Evolutionary conservation across 257 asterid genomes (phyloP).

Genomic region (Salvia miltiorrhiza): DNA sequence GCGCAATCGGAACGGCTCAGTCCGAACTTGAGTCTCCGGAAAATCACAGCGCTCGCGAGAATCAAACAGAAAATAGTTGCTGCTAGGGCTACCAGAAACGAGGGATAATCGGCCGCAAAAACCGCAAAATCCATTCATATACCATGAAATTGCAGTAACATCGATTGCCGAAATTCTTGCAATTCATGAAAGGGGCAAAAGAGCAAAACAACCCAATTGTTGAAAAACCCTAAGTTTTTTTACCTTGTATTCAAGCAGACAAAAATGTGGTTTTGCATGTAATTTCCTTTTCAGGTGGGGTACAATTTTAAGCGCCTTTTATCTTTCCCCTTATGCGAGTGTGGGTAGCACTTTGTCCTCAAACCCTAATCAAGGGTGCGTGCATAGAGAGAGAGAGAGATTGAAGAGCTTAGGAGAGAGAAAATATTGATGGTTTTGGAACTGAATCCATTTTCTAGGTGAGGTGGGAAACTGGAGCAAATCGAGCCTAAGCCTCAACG

Average conservation of each 20-base stretch:
- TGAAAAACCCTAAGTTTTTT: conserved; percentile 25
- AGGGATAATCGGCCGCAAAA: conserved; percentile 31
- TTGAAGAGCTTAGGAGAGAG: conserved; percentile 21
- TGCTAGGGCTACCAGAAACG: conserved; percentile 39
- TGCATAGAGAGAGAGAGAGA: not conserved
- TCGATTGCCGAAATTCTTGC: conserved; percentile 21
- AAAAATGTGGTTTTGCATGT: conserved; percentile 32
- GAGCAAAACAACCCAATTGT: not conserved
- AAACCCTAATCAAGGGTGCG: conserved; percentile 25
- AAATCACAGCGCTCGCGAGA: conserved; percentile 33
- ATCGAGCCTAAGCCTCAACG: no score
- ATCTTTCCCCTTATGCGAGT: not conserved
- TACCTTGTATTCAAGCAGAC: conserved; percentile 28
- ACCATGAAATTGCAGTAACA: conserved; percentile 36
- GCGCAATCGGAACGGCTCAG: conserved; percentile 26
- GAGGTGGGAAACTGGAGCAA: no score
- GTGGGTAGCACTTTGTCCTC: not conserved
- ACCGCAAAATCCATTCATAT: conserved; percentile 57
- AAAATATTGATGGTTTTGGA: conserved; percentile 29
- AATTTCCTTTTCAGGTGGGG: conserved; percentile 21
- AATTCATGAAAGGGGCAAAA: conserved; percentile 34
- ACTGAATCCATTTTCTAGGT: conserved; percentile 13
- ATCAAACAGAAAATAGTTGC: conserved; percentile 50
- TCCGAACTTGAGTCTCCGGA: conserved; percentile 27
- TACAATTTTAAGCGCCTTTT: conserved; percentile 7